Evolutionary conservation across 768 basidiomycete species (phyloP).

Genomic region (Suillus ampliporus): DNA sequence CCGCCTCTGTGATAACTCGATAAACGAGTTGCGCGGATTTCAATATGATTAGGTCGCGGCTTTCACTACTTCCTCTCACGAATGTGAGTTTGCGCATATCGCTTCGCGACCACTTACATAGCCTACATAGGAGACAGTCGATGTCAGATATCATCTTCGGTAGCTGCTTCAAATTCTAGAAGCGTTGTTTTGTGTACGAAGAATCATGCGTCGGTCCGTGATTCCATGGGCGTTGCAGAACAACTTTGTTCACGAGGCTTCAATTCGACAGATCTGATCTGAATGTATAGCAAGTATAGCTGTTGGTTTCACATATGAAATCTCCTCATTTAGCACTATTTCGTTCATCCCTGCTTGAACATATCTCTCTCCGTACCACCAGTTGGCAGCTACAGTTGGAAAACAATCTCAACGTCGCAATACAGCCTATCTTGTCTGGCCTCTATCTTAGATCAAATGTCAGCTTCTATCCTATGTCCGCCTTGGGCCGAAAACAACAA

Average conservation of each 20-base stretch:
- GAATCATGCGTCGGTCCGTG: constrained; percentile 2
- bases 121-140: not conserved
- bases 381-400: too few species aligned
- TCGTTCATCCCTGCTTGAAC: not conserved
- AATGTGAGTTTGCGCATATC: not conserved
- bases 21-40: not conserved
- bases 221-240: not conserved
- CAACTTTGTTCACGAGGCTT: not conserved
- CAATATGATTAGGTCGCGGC: not conserved
- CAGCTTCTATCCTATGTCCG: constrained; percentile 11
- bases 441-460: not conserved
- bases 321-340: not conserved
- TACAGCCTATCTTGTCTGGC: not conserved
- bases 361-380: not conserved
- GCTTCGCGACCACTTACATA: not conserved
- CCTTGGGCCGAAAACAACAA: constrained; percentile 18
- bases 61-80: too few species aligned
- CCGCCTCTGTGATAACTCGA: not conserved
- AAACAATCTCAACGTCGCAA: not conserved
- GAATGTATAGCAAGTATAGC: not conserved
- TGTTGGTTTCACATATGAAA: not conserved
- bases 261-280: not conserved
- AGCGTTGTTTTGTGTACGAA: not conserved
- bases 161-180: not conserved
- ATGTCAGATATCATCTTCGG: not conserved